Percentiles rank a stretch among this genome's conserved stretches.
Conservation (phyloP, 129 eudicot genomes). For the Pseudognaphalium luteoalbum region DNA sequence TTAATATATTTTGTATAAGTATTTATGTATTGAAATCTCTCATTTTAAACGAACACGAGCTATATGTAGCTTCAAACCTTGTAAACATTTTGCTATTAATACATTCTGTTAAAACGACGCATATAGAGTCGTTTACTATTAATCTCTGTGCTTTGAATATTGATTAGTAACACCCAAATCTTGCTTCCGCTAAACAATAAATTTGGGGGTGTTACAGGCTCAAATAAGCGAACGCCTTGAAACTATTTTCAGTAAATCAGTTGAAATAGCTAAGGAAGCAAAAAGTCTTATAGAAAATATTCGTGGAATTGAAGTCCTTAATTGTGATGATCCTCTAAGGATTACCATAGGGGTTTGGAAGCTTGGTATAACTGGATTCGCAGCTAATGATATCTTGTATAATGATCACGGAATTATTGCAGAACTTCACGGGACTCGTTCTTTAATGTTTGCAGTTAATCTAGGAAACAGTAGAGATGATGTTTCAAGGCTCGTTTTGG, state of each 20-base stretch:
- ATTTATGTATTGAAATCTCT: too few relatives aligned
- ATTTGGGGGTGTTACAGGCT: too few relatives aligned
- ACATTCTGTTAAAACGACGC: too few relatives aligned
- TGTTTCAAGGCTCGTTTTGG: constrained; percentile 60
- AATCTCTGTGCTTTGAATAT: too few relatives aligned
- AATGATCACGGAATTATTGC: constrained; percentile 55
- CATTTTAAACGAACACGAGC: too few relatives aligned
- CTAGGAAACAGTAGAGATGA: constrained; percentile 76
- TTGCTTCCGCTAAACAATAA: too few relatives aligned
- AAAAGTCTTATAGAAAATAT: constrained; percentile 46
- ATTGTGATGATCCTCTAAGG: constrained; percentile 63
- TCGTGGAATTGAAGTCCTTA: constrained; percentile 48
- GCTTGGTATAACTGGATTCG: constrained; percentile 71
- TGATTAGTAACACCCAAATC: too few relatives aligned
- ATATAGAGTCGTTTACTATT: too few relatives aligned
- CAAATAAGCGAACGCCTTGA: constrained; percentile 52
- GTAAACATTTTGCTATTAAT: too few relatives aligned
- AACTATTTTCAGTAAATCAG: constrained; percentile 46
- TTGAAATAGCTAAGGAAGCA: constrained; percentile 62
- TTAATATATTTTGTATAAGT: too few relatives aligned
- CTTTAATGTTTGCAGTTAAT: constrained; percentile 65
- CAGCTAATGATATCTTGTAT: constrained; percentile 71
- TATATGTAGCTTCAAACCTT: too few relatives aligned
- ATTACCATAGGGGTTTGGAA: constrained; percentile 61
- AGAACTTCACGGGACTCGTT: constrained; percentile 66